Base-by-base conservation (phyloP, 108 stramenopile genomes). In the Mediolabrus comicus region DNA sequence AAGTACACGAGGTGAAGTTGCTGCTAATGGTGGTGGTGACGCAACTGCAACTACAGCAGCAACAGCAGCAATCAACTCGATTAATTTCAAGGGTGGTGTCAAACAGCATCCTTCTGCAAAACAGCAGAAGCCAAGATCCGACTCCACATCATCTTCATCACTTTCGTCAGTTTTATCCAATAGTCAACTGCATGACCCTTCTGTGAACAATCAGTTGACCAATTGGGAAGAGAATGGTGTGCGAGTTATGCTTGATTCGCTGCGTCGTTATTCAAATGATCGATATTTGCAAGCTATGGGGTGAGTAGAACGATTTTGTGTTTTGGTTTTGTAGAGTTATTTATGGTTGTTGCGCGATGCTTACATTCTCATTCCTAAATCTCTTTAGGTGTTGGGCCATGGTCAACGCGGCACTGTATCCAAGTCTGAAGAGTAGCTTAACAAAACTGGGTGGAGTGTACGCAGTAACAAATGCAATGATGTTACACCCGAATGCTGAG, bases 361-460 rank as follows among this genome's bases (percentile, higher is more conserved):
- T n/a, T n/a, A n/a, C n/a, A n/a, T n/a, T n/a, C n/a, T n/a, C n/a
- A n/a, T n/a, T n/a, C n/a, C n/a, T n/a, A n/a, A n/a, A n/a, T n/a
- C n/a, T n/a, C n/a, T n/a, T n/a, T n/a, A n/a, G n/a, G n/a, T 84
- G 83, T 60, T 84, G 83, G 83, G 71, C 72, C 43, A 71, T 84
- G 78, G 83, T 84, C 30, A 84, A 84, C 59, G 69, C 82, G 26
- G 83, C 82, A 1, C 32, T 84, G 43, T 80, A 83, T 56, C 74
- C 75, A 16, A 16, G 59, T 17, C 71, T 83, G 26, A 84, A 84
- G 34, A 75, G 36, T 8, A 58, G 61, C 31, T 53, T 84, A 31
- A 14, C 80, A 13, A 3, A 32, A 9, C 38, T 82, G 32, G 81
- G 82, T 9, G 82, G 82, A n/a, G 73, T 84, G 30, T 68, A 80